Base-by-base conservation (phyloP, 2,329 filamentous ascomycete genomes). In the Paracoccidioides lutzii region DNA sequence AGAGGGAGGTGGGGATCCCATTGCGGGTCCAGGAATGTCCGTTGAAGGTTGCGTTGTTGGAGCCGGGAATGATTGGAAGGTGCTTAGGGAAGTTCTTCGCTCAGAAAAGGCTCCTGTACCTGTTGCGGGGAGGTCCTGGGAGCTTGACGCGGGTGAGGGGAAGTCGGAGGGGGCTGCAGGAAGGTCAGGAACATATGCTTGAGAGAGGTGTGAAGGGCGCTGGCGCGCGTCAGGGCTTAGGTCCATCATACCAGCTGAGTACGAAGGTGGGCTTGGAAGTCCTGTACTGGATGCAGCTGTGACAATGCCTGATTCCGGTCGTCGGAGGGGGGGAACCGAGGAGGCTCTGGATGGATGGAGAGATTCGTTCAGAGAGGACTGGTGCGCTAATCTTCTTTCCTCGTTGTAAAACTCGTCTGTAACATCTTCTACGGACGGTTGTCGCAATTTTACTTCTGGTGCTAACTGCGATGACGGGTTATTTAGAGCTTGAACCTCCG, bases 361-460 rank as follows among this genome's bases (percentile, higher is more conserved):
- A 2, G 78, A 78, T 57, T 76, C 69, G 60, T 78, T 71, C 3
- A 75, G 65, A n/a, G 71, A 73, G 3, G 77, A 77, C 59, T 75
- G 73, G 41, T 68, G 69, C 15, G 76, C 75, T 55, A 76, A 65
- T 40, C 63, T 68, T 55, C 66, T 65, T 54, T 74, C 70, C 33
- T 77, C 71, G 45, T 74, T 73, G 58, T 78, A 73, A 41, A 76
- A 73, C 50, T 82, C 81, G 58, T 84, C 80, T 4, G 78, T 76
- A 0, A 76, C 76, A 40, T 82, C 80, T 63, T 85, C 81, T 8
- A 84, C 81, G 1, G 78, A 78, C 0, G 81, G 73, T 59, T 81
- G 74, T 59, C 66, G 60, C 53, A 65, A 58, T 59, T 81, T 38
- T 78, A 62, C 59, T 42, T 59, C 73, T 4, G 75, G 76, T 30